Base-by-base conservation (phyloP, 129 eudicot species). In the Heracleum sosnowskyi region DNA sequence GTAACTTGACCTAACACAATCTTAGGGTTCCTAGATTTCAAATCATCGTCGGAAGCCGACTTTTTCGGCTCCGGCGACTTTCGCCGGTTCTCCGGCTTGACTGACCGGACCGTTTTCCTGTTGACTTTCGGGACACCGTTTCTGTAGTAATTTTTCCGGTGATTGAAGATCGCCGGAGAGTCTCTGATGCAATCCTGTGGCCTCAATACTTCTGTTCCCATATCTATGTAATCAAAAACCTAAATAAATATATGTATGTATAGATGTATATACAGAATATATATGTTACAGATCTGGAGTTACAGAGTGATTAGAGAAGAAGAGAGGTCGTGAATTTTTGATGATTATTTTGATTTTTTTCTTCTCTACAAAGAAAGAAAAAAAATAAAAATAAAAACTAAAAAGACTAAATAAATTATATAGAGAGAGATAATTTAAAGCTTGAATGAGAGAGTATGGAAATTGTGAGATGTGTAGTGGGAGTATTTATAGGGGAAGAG, bases 171-270 rank as follows among this genome's bases (percentile, higher is more conserved):
- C 57, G 79, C 74, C 75, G 79, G 83, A 13, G 82, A 40, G 0
- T 76, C 62, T 33, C 22, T 60, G 76, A 86, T 77, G 66, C 37
- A 34, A 82, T 88, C 88, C 26, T 86, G 92, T 15, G 90, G 90
- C n/a, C 82, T 40, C 74, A 86, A 79, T 16, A 88, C 85, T 76
- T 86, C 80, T 57, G 88, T 86, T 15, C 82, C 92, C 92, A 88
- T 88, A 15, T 55, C 77, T 49, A 41, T 24, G 1, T n/a, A 60
- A 60, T n/a, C 24, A 26, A 11, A 26, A 40, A 72, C 53, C 34
- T 72, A 39, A 41, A 10, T 18, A 70, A 10, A 37, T 8, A 10
- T 18, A 40, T 35, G 28, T 37, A 41, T 37, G 20, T 37, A 39
- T 39, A 40, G 45, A 7, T n/a, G 51, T 71, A 41, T 72, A 72